Percentiles rank a stretch among this genome's conserved stretches.
phyloP scores from a whole-genome alignment of 208 protist species.

The Acanthamoeba culbertsoni region DNA sequence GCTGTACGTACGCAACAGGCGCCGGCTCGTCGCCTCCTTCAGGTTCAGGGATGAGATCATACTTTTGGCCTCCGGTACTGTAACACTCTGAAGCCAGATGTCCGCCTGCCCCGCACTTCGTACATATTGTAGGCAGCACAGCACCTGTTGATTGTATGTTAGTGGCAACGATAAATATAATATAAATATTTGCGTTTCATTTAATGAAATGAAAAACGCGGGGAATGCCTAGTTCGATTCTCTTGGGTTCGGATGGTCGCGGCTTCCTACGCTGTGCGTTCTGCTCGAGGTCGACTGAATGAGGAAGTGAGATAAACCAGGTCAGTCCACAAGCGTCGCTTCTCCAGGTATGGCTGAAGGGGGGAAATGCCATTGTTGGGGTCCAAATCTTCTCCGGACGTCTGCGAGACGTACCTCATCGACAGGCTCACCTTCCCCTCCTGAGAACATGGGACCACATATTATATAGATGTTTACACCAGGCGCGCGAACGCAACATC shows the following conservation, averaged over 20 bases:
- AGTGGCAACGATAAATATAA: too few species aligned
- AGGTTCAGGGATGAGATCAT: slow-evolving; percentile 59
- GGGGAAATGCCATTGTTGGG: slow-evolving; percentile 37
- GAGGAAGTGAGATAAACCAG: not conserved
- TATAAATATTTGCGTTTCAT: not conserved
- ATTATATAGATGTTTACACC: not conserved
- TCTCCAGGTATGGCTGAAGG: not conserved
- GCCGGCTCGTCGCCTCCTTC: slow-evolving; percentile 40
- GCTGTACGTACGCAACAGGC: not conserved
- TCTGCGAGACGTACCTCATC: slow-evolving; percentile 56
- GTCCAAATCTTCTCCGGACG: slow-evolving; percentile 38
- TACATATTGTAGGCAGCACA: slow-evolving; percentile 49
- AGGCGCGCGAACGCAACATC: not conserved
- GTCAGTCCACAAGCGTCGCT: not conserved
- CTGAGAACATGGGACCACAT: not conserved
- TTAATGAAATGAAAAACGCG: not conserved
- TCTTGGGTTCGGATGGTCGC: not conserved
- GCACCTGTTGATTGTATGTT: not conserved
- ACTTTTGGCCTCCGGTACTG: slow-evolving; percentile 37
- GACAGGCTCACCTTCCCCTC: slow-evolving; percentile 43
- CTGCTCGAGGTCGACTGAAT: slow-evolving; percentile 41
- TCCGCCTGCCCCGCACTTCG: slow-evolving; percentile 30
- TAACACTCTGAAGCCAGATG: slow-evolving; percentile 56
- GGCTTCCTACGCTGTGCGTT: slow-evolving; percentile 15
- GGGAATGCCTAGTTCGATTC: not conserved